Evolutionary conservation across 805 yeast species (phyloP), one percentile per base, ranked within the genome.

Genomic region (Novakomyces olei): DNA sequence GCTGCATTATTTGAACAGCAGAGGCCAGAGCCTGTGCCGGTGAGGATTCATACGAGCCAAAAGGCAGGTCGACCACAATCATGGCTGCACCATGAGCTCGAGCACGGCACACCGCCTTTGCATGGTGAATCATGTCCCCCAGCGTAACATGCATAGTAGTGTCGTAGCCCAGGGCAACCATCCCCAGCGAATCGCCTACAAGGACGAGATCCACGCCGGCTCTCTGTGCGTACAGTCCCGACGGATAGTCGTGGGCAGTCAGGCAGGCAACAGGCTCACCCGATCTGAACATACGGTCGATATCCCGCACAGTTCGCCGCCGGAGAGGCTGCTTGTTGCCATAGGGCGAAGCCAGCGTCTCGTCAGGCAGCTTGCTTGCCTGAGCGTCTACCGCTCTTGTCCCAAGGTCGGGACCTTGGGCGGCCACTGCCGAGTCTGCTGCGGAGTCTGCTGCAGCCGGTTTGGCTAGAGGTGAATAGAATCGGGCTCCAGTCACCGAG

Each of bases 121-220:
- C 71, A 42, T 78, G 79, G 47, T 69, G 75, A 19, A 74, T 49
- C 55, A 80, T 78, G 49, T 88, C 64, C 33, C 79, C 83, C 33
- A 80, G 65, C 2, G 72, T 62, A 18, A 88, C 53, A 44, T 76
- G 76, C 37, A 73, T 69, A 0, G 96, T 58, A 25, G 50, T 43
- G 2, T 60, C 60, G 46, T 74, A 72, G 0, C 98, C 98, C 39
- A 79, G 60, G 0, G 92, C 64, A 1, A 78, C 83, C 94, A 81
- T 85, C 0, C 94, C 80, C 17, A 88, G 54, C 1, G 95, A 83
- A 50, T 85, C 98, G 3, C 98, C 98, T 3, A 85, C 72, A 2
- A 85, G 60, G 5, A 72, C 59, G 36, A 72, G 61, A 43, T 85
- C 95, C 2, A 69, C 60, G 1, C 65, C 62, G 0, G 83, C 67